Evolutionary conservation across 1,284 basidiomycete genomes (phyloP).

Genomic region (Cryptococcus deneoformans): DNA sequence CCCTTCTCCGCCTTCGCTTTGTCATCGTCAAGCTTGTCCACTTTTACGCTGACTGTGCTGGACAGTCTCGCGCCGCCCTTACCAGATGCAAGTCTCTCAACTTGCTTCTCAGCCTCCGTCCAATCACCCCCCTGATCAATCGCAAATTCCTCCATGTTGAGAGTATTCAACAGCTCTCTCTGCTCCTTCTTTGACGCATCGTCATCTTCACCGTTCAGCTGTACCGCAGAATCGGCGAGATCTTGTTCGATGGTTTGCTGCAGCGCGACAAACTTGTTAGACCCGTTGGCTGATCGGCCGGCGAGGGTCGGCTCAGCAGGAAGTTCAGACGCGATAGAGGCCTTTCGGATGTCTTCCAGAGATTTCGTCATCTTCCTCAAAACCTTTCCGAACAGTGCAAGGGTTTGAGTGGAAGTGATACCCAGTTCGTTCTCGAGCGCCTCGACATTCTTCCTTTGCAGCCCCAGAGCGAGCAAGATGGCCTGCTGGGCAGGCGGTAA

Average conservation of each 20-base stretch:
- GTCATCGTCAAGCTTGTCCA: slow-evolving; percentile 41
- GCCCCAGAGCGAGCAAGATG: slow-evolving; percentile 82
- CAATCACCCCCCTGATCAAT: slow-evolving; percentile 74
- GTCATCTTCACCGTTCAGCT: slow-evolving; percentile 53
- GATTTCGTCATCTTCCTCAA: slow-evolving; percentile 79
- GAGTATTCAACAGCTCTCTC: slow-evolving; percentile 75
- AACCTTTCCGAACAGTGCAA: slow-evolving; percentile 90
- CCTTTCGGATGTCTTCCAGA: slow-evolving; percentile 77
- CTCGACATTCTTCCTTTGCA: slow-evolving; percentile 89
- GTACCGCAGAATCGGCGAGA: slow-evolving; percentile 56
- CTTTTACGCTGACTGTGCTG: slow-evolving; percentile 74
- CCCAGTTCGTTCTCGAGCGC: slow-evolving; percentile 81
- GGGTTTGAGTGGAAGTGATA: slow-evolving; percentile 77
- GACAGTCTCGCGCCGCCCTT: slow-evolving; percentile 53
- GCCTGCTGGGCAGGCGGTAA: slow-evolving; percentile 83
- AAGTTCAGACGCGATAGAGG: slow-evolving; percentile 63
- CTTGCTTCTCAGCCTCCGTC: slow-evolving; percentile 67
- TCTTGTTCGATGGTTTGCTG: slow-evolving; percentile 55
- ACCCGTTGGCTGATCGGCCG: slow-evolving; percentile 1
- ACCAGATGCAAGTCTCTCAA: slow-evolving; percentile 54
- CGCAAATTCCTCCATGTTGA: slow-evolving; percentile 81
- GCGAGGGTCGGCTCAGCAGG: slow-evolving; percentile 36
- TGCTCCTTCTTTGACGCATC: slow-evolving; percentile 54
- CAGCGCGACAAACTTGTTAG: slow-evolving; percentile 55
- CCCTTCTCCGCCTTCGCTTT: slow-evolving; percentile 57